Conservation (phyloP, 805 yeast species). For the Candida easanensis region DNA sequence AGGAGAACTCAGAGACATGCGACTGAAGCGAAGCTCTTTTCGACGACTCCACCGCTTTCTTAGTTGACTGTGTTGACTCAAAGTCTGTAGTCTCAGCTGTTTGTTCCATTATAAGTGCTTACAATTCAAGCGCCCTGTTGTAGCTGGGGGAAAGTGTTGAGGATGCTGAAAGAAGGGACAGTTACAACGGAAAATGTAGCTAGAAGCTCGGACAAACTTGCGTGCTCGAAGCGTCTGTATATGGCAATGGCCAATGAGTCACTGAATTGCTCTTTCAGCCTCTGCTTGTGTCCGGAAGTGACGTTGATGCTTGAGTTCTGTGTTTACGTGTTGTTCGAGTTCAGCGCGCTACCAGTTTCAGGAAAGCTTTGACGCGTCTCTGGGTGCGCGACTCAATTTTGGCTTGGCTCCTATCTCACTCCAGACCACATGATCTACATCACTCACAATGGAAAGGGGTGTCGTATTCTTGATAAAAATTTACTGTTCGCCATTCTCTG, state of each 20-base stretch:
- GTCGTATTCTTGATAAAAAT: not conserved
- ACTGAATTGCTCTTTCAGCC: too few relatives aligned
- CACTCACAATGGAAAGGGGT: not conserved
- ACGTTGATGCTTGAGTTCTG: not conserved
- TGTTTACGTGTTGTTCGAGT: not conserved
- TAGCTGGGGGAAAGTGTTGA: too few relatives aligned
- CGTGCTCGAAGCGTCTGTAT: too few relatives aligned
- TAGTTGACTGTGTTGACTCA: not conserved
- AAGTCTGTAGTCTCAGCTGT: not conserved
- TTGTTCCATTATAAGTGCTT: not conserved
- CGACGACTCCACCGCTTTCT: not conserved
- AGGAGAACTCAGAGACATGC: constrained; percentile 18
- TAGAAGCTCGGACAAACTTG: too few relatives aligned
- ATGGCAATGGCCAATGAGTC: too few relatives aligned
- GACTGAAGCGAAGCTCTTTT: constrained; percentile 18
- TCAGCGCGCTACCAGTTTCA: not conserved
- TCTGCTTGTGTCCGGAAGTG: too few relatives aligned
- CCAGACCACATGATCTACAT: not conserved
- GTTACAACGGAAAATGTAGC: too few relatives aligned
- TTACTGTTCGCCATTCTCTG: constrained; percentile 7
- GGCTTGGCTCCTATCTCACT: not conserved
- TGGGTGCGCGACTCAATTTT: not conserved
- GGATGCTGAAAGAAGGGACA: too few relatives aligned
- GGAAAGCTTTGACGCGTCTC: not conserved
- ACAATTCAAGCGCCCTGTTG: not conserved